Evolutionary conservation across 2,329 filamentous ascomycete genomes (phyloP), one percentile per base, ranked within the genome.

Genomic region (Colletotrichum truncatum): DNA sequence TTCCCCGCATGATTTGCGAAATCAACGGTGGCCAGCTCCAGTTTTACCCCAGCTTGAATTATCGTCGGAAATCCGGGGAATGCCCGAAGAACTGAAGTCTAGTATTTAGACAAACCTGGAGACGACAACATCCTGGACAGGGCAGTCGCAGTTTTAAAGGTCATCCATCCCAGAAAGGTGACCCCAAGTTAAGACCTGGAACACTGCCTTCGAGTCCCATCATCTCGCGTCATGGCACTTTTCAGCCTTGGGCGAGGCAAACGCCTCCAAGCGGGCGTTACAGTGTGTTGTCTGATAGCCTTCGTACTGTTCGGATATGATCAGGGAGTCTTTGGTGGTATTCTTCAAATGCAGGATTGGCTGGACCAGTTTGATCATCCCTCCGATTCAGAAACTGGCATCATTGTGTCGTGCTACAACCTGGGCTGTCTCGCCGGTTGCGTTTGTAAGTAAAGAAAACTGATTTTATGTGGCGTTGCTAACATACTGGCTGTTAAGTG

Each of bases 281-380:
- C 58, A 2, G 32, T 57, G 14, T 66, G 64, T 18, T 66, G 58
- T 26, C 11, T 63, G 0, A 61, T 62, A 1, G 70, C 71, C 2
- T 75, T 77, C 49, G 70, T 76, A 4, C 70, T 77, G 2, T 77
- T 78, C 64, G 82, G 81, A 3, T 84, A 84, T 45, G 83, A 84
- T 28, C 82, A 84, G 68, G 82, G 81, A 23, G 80, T 83, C 0
- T 83, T 84, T 66, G 78, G 80, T 3, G 81, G 81, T 10, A 81
- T 85, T 14, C 74, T 85, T 9, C 77, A 80, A 9, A 82, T 80
- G 34, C 69, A 78, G 12, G 76, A 84, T 52, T 85, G 80, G 68
- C 64, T 75, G 6, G 39, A 70, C 1, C 72, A 73, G 9, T 73
- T 75, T 5, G n/a, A 67, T 2, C 64, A 71, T 5, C 73, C 73